Conservation (phyloP, 179 eudicot species). For the Carnegiea gigantea region DNA sequence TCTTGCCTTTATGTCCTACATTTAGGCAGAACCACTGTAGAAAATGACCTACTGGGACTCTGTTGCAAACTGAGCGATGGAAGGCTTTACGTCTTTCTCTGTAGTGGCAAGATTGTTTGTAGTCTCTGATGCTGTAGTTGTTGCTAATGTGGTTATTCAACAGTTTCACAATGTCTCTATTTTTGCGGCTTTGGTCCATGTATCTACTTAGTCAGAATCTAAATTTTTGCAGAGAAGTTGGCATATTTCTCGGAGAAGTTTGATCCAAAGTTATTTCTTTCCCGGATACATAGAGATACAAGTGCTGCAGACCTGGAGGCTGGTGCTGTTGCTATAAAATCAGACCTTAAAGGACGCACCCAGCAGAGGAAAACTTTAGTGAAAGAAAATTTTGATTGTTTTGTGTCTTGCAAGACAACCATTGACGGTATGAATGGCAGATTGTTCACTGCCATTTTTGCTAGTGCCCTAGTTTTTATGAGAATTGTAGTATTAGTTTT, state of each 20-base stretch:
- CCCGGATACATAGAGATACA: slow-evolving; percentile 90
- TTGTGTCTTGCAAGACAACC: slow-evolving; percentile 99
- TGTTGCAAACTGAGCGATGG: neutral
- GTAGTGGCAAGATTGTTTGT: neutral
- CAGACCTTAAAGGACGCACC: slow-evolving; percentile 89
- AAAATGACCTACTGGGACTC: neutral
- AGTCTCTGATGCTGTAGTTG: neutral
- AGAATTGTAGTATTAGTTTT: neutral
- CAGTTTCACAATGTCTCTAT: neutral
- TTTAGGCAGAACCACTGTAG: neutral
- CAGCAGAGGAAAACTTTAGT: slow-evolving; percentile 91
- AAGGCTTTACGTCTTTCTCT: neutral
- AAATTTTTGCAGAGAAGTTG: slow-evolving; percentile 63
- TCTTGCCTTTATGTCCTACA: neutral
- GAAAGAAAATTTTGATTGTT: slow-evolving; percentile 95
- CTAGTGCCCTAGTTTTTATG: slow-evolving; percentile 1
- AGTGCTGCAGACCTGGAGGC: slow-evolving; percentile 88
- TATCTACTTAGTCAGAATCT: neutral
- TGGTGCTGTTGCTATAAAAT: slow-evolving; percentile 84
- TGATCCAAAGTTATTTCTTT: slow-evolving; percentile 80
- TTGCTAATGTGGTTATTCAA: neutral
- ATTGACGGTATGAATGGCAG: slow-evolving; percentile 72
- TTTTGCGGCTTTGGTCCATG: neutral
- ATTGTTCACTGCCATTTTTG: slow-evolving; percentile 4
- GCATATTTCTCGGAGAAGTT: slow-evolving; percentile 84